phyloP scores from a whole-genome alignment of 139 green algal species.

The Protoeuglena noctilucae region DNA sequence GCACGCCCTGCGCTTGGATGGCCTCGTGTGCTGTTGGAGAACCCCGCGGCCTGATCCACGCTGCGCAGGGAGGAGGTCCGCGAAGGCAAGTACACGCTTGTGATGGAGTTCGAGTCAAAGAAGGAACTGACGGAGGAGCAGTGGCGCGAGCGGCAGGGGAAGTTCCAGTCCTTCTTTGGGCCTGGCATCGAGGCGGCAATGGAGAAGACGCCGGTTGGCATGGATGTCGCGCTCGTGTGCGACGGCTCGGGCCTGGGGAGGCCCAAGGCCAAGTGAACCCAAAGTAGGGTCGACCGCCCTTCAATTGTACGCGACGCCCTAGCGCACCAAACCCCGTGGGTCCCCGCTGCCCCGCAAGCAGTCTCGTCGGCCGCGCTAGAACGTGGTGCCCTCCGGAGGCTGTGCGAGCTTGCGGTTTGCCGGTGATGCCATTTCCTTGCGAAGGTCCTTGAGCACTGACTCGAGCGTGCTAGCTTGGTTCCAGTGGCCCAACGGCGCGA shows the following conservation, averaged over 20 bases:
- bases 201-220: conserved; percentile 15
- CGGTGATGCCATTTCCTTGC: conserved; percentile 65
- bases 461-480: conserved; percentile 17
- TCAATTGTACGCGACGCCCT: no score
- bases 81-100: conserved; percentile 43
- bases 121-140: conserved; percentile 26
- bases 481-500: conserved; percentile 65
- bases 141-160: conserved; percentile 48
- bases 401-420: conserved; percentile 76
- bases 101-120: conserved; percentile 68
- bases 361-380: no score
- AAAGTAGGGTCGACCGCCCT: no score
- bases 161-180: conserved; percentile 85
- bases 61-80: conserved; percentile 7
- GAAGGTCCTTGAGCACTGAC: conserved; percentile 66
- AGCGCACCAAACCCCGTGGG: no score
- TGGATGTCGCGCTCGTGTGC: conserved; percentile 53
- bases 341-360: no score
- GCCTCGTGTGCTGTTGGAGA: neutral
- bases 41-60: neutral
- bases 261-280: no score
- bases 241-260: conserved; percentile 61
- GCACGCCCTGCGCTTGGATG: conserved; percentile 7
- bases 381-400: conserved; percentile 55
- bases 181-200: conserved; percentile 54